Percentiles rank a stretch among this genome's conserved stretches.
phyloP scores from a whole-genome alignment of 768 basidiomycete species.

The Ramaria sp. region DNA sequence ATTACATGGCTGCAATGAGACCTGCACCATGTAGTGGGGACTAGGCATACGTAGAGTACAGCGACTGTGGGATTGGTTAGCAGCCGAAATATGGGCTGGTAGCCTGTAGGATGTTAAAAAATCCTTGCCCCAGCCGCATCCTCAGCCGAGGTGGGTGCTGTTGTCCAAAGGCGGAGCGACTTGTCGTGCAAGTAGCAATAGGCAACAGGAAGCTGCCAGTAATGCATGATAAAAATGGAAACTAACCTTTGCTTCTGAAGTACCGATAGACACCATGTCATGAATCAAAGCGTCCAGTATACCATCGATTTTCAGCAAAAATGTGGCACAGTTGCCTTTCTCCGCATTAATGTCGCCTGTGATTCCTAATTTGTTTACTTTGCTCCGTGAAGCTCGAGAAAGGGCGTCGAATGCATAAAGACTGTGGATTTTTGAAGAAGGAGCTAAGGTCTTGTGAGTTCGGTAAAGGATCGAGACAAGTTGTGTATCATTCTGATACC shows the following conservation, averaged over 20 bases:
- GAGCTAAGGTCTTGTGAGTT: slow-evolving; percentile 69
- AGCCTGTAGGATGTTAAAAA: background rate
- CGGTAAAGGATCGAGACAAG: slow-evolving; percentile 84
- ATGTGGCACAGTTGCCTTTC: slow-evolving; percentile 68
- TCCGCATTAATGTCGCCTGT: slow-evolving; percentile 43
- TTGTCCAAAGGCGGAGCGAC: background rate
- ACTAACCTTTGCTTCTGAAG: slow-evolving; percentile 82
- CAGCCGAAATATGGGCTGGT: background rate
- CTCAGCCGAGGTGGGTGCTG: background rate
- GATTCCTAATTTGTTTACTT: slow-evolving; percentile 53
- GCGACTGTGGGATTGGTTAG: slow-evolving; percentile 4
- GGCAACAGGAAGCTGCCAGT: background rate
- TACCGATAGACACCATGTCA: slow-evolving; percentile 63
- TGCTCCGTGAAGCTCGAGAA: slow-evolving; percentile 66
- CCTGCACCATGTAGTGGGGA: background rate
- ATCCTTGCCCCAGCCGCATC: background rate
- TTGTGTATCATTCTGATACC: slow-evolving; percentile 67
- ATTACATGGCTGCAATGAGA: background rate
- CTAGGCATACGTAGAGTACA: slow-evolving; percentile 6
- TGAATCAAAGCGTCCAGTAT: slow-evolving; percentile 82
- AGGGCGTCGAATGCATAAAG: slow-evolving; percentile 93
- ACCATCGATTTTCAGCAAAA: slow-evolving; percentile 83
- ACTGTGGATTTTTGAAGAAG: slow-evolving; percentile 67
- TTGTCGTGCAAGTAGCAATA: background rate
- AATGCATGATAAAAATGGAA: background rate